These are phyloP conservation scores for Botrytis hyacinthi DNA, from an alignment of 2,329 filamentous ascomycete species.

Conservation along the genomic window DNA sequence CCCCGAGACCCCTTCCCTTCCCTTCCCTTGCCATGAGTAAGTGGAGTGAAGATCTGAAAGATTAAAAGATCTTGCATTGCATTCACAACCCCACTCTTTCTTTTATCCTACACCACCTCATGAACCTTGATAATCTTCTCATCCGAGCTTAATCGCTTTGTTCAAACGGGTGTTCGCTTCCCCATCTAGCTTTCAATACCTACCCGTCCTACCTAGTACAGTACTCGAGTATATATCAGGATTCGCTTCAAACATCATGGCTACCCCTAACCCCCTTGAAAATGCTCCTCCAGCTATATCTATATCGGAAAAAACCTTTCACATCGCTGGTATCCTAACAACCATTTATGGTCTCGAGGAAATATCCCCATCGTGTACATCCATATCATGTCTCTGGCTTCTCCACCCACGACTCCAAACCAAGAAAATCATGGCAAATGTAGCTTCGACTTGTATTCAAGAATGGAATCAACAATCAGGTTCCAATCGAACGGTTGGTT, in stretches of 20 bases:
- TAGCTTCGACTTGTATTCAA: conserved; percentile 67
- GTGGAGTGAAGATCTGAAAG: conserved; percentile 8
- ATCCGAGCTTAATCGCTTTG: neutral
- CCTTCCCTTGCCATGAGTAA: neutral
- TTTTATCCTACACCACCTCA: neutral
- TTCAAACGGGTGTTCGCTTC: neutral
- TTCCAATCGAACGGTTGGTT: conserved; percentile 41
- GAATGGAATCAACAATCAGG: conserved; percentile 58
- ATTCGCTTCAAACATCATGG: neutral
- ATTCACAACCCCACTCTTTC: conserved; percentile 13
- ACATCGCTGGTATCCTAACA: conserved; percentile 74
- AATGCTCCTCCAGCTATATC: conserved; percentile 19
- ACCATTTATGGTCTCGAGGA: conserved; percentile 81
- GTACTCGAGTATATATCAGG: neutral
- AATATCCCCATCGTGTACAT: conserved; percentile 51
- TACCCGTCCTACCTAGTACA: too few species aligned
- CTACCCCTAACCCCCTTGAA: conserved; percentile 26
- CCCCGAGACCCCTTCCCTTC: too few species aligned
- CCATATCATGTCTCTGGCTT: conserved; percentile 83
- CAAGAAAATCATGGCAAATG: conserved; percentile 70
- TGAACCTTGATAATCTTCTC: neutral
- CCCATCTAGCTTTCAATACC: neutral
- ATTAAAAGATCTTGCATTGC: conserved; percentile 12
- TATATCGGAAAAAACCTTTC: conserved; percentile 64
- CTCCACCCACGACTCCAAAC: conserved; percentile 75